Evolutionary conservation across 495 filamentous ascomycete species (phyloP), one percentile per base, ranked within the genome.

Genomic region (Daldinia vernicosa): DNA sequence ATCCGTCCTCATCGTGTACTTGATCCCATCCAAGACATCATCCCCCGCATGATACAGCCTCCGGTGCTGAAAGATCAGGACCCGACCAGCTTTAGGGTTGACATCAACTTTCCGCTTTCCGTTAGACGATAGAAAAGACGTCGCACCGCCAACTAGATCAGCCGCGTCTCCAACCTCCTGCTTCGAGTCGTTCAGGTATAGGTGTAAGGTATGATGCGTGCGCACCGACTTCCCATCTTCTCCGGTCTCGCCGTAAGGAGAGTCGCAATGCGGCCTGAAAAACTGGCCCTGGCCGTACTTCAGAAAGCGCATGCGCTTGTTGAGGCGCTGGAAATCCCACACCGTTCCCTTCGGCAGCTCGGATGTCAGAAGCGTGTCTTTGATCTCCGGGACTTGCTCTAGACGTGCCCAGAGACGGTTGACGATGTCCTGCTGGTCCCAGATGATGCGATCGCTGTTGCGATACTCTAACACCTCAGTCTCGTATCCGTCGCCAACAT

Each of bases 291-390:
- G 77, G 1, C 84, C 87, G 76, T 97, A 97, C 76, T 86, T 91
- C 51, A 97, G 80, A 74, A 97, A 95, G 33, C 94, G 81, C 83
- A 97, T 84, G 50, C 94, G 80, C 74, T 95, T 89, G 79, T 98
- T 98, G 43, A 94, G 74, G 39, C 89, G 70, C 0, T 84, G 81
- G 59, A 93, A 78, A 61, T 80, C 79, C 81, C 85, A 67, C 47
- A 26, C 26, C 14, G n/a, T 35, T 15, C 61, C 52, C 56, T 43
- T 19, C 9, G 54, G 43, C 17, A 67, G 67, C 6, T 76, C 45
- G 7, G 71, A 66, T 11, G 28, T 67, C 37, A 83, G 55, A 27
- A 71, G 50, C 53, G 50, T 7, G 11, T 80, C 72, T 12, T 30
- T 22, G 37, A 85, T 51, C 22, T 79, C 75, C 14, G 74, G 73